Base-by-base conservation (phyloP, 352 stramenopile species). In the Globisporangium spinosum region DNA sequence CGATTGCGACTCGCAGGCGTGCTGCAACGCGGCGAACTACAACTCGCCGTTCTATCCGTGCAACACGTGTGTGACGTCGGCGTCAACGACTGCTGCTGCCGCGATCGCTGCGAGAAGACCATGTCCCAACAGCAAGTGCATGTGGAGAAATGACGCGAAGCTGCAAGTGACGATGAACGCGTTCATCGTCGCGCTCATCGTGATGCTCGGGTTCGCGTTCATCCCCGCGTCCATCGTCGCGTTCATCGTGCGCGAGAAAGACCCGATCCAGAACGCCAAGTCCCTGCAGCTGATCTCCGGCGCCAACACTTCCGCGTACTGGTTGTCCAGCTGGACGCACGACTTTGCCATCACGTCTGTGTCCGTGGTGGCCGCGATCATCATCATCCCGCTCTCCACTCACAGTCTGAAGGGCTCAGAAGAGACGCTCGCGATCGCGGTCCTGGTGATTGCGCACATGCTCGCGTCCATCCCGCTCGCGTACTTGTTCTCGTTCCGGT, bases 231-330 rank as follows among this genome's bases (percentile, higher is more conserved):
- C 70, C 0, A 76, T 79, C 27, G 73, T 84, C 5, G 75, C 72
- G 8, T 82, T 84, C 51, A 65, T 80, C 34, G 77, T 84, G 34
- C 67, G 70, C 8, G 77, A 84, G 54, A 82, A 82, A 60, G 66
- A 84, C 32, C 73, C 75, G 64, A 74, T 71, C 40, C 77, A 81
- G 64, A 79, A 83, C 64, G 69, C 77, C 45, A 83, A 79, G 66
- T 70, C 62, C 23, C 63, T 80, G 20, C 77, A 83, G 71, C 43
- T 83, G 20, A 77, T 79, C 47, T 78, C 71, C 29, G 77, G 75
- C 13, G 66, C 77, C 17, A 78, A 70, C 38, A 40, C 72, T 4
- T 64, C 64, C 15, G 74, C 77, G 7, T 83, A 83, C 54, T 83
- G 77, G 77, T 51, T 79, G 13, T 64, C 74, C 1, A 77, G 73